Evolutionary conservation across 768 basidiomycete species (phyloP).

Genomic region (Boletus tomentosulus): DNA sequence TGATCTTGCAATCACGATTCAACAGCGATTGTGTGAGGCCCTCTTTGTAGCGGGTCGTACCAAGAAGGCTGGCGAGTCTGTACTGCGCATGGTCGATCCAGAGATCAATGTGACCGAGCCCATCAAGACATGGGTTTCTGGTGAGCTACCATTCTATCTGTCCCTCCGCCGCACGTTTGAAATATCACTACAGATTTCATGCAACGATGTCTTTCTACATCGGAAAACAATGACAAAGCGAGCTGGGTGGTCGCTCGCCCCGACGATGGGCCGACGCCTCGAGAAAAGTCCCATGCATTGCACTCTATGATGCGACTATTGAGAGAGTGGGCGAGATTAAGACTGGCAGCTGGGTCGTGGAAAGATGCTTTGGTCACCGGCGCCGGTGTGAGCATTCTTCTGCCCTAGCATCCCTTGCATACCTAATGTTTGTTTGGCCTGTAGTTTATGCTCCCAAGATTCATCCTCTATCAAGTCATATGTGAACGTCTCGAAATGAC

Average conservation of each 20-base stretch:
- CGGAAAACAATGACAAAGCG: too few relatives aligned
- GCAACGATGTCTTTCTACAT: neutral
- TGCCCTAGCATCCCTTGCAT: neutral
- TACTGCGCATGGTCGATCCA: neutral
- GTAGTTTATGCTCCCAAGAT: neutral
- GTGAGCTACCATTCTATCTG: neutral
- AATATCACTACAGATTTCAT: neutral
- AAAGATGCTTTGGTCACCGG: neutral
- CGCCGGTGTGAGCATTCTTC: neutral
- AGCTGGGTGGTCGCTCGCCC: neutral
- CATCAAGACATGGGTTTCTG: neutral
- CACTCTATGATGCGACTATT: neutral
- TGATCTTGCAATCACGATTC: too few relatives aligned
- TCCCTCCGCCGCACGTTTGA: neutral
- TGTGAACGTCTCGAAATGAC: neutral
- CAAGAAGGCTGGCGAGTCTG: neutral
- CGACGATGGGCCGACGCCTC: neutral
- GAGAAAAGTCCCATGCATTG: too few relatives aligned
- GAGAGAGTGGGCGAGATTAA: conserved; percentile 3
- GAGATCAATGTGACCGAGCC: neutral
- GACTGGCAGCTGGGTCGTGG: conserved; percentile 1
- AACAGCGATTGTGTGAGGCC: too few relatives aligned
- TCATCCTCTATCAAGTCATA: neutral
- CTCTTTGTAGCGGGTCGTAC: too few relatives aligned
- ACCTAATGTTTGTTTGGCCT: neutral